A percentile compares a stretch with the other conserved stretches of the same genome.
phyloP scores from a whole-genome alignment of 306 rosid species.

The Ziziphus jujuba region DNA sequence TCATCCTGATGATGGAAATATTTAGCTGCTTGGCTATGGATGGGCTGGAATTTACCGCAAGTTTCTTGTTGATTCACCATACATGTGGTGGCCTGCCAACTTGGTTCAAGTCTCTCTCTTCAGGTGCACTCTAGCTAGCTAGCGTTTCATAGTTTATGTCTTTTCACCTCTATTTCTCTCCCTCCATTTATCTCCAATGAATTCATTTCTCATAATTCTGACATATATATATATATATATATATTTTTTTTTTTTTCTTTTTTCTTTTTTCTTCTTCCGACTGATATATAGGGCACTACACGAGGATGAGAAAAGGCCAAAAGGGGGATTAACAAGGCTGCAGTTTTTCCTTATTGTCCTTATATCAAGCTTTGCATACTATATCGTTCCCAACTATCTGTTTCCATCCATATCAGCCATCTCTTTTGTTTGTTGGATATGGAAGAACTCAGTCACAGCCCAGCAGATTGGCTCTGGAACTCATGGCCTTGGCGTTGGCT shows the following conservation, averaged over 20 bases:
- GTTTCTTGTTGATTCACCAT: conserved; percentile 44
- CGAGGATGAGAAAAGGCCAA: conserved; percentile 38
- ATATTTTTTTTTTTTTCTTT: too few relatives aligned
- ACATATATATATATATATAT: too few relatives aligned
- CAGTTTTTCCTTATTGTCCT: conserved; percentile 33
- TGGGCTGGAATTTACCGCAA: conserved; percentile 47
- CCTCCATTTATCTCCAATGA: neutral
- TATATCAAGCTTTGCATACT: conserved; percentile 40
- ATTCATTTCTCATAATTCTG: too few relatives aligned
- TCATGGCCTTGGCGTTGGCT: conserved; percentile 44
- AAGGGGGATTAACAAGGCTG: conserved; percentile 37
- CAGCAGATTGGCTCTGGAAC: conserved; percentile 42
- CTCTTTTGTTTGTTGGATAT: conserved; percentile 32
- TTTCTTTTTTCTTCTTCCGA: neutral
- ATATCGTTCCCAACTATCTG: conserved; percentile 31
- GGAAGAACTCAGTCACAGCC: conserved; percentile 28
- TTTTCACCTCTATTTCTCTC: too few relatives aligned
- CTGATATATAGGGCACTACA: conserved; percentile 35
- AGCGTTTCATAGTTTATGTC: too few relatives aligned
- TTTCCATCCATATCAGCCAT: conserved; percentile 32
- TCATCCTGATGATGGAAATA: too few relatives aligned
- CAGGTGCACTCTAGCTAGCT: conserved; percentile 18
- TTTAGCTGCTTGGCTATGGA: conserved; percentile 48
- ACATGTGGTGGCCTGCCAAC: conserved; percentile 50
- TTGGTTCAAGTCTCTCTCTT: conserved; percentile 45